Percentiles rank a stretch among this genome's conserved stretches.
phyloP scores from a whole-genome alignment of 1,284 basidiomycete genomes.

The Ustilago esculenta region DNA sequence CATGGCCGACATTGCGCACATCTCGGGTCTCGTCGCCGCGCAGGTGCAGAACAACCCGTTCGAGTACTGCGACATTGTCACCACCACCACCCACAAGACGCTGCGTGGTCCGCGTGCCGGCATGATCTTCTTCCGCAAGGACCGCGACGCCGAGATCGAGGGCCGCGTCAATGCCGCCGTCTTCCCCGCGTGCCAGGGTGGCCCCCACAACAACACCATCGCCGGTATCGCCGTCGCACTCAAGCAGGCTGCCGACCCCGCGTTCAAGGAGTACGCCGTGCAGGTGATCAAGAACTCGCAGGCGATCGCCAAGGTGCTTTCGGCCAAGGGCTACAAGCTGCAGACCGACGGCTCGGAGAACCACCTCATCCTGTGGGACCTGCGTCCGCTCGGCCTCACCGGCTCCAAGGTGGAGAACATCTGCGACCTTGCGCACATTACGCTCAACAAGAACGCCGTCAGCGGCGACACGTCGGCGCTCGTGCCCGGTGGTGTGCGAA shows the following conservation, averaged over 20 bases:
- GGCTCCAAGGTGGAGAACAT: constrained; percentile 99
- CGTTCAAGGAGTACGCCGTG: constrained; percentile 91
- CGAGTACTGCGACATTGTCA: constrained; percentile 87
- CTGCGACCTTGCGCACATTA: constrained; percentile 91
- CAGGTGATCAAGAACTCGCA: constrained; percentile 79
- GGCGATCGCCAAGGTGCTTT: constrained; percentile 63
- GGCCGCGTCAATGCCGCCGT: constrained; percentile 96
- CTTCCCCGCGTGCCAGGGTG: constrained; percentile 99
- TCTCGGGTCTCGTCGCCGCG: constrained; percentile 92
- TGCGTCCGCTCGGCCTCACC: constrained; percentile 92
- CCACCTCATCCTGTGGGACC: constrained; percentile 97
- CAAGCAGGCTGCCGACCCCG: constrained; percentile 88
- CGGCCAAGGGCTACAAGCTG: constrained; percentile 76
- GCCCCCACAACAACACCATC: constrained; percentile 99
- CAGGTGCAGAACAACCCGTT: constrained; percentile 93
- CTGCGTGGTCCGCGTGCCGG: constrained; percentile 98
- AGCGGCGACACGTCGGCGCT: constrained; percentile 93
- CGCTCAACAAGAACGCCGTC: constrained; percentile 85
- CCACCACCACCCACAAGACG: constrained; percentile 85
- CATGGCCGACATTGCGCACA: constrained; percentile 89
- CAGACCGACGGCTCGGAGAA: constrained; percentile 97
- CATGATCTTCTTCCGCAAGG: constrained; percentile 98
- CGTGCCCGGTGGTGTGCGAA: constrained; percentile 95
- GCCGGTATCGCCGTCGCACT: constrained; percentile 95
- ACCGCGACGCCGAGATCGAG: constrained; percentile 87